These are phyloP conservation scores for Mucor circinelloides DNA, from an alignment of 371 early-diverging fungal genomes.

Conservation along the genomic window DNA sequence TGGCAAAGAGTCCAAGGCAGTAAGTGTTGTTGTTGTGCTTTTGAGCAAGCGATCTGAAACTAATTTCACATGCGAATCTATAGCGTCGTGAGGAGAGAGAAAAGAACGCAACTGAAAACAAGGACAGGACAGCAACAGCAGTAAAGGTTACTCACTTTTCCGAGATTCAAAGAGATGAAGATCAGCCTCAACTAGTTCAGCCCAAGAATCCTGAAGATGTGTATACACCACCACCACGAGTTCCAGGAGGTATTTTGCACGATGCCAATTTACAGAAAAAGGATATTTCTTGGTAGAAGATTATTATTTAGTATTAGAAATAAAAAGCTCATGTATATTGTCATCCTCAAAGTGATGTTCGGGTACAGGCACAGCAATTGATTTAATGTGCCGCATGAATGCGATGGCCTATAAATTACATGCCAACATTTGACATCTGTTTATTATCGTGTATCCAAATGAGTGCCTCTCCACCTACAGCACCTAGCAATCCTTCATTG, in stretches of 20 bases:
- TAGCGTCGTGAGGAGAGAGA: conserved; percentile 32
- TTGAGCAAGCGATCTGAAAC: too few species aligned
- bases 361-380: too few species aligned
- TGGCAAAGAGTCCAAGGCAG: conserved; percentile 49
- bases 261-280: conserved; percentile 31
- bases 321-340: background rate
- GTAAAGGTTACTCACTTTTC: conserved; percentile 42
- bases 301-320: background rate
- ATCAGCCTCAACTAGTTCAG: conserved; percentile 26
- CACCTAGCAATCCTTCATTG: too few species aligned
- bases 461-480: too few species aligned
- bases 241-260: conserved; percentile 36
- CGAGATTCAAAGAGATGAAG: conserved; percentile 44
- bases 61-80: background rate
- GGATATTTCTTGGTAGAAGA: conserved; percentile 40
- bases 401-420: too few species aligned
- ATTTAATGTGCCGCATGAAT: too few species aligned
- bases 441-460: too few species aligned
- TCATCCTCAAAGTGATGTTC: background rate
- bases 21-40: conserved; percentile 19
- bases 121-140: background rate
- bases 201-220: conserved; percentile 43
- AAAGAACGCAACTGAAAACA: conserved; percentile 11
- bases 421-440: too few species aligned
- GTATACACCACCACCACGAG: conserved; percentile 48